Percentiles rank a stretch among this genome's conserved stretches.
phyloP scores from a whole-genome alignment of 768 basidiomycete species.

The Terana coerulea region DNA sequence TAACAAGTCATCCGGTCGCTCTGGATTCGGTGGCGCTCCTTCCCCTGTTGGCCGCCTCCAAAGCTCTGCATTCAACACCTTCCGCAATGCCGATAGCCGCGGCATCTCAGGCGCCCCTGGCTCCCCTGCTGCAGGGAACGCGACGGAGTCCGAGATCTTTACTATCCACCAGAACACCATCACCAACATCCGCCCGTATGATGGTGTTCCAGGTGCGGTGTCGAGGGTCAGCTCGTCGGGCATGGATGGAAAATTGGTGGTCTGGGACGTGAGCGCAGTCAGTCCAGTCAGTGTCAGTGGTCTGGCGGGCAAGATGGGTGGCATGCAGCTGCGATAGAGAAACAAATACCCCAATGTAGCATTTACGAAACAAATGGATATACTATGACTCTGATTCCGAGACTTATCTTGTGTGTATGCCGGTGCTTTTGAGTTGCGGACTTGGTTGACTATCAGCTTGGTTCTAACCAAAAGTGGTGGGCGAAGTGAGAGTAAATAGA shows the following conservation, averaged over 20 bases:
- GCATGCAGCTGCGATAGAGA: conserved; percentile 25
- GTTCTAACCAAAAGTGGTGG: no score
- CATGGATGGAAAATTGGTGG: conserved; percentile 87
- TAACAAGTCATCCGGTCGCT: conserved; percentile 38
- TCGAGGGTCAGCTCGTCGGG: conserved; percentile 84
- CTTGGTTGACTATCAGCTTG: no score
- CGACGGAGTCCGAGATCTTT: conserved; percentile 66
- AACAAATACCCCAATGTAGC: neutral
- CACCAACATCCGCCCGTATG: conserved; percentile 82
- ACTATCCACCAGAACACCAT: conserved; percentile 99
- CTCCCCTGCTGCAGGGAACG: conserved; percentile 27
- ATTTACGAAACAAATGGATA: neutral
- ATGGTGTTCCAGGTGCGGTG: conserved; percentile 53
- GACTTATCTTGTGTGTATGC: no score
- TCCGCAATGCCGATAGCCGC: conserved; percentile 86
- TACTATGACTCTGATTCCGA: no score
- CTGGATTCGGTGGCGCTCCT: conserved; percentile 42
- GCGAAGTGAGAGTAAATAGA: no score
- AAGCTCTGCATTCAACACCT: conserved; percentile 90
- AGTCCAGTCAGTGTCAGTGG: conserved; percentile 35
- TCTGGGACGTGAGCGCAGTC: conserved; percentile 79
- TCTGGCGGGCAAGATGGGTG: conserved; percentile 24
- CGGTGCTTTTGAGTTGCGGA: no score
- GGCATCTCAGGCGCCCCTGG: conserved; percentile 39
- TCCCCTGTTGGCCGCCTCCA: conserved; percentile 65